Evolutionary conservation across 1,284 basidiomycete genomes (phyloP).

Genomic region (Pyrrhoderma noxium): DNA sequence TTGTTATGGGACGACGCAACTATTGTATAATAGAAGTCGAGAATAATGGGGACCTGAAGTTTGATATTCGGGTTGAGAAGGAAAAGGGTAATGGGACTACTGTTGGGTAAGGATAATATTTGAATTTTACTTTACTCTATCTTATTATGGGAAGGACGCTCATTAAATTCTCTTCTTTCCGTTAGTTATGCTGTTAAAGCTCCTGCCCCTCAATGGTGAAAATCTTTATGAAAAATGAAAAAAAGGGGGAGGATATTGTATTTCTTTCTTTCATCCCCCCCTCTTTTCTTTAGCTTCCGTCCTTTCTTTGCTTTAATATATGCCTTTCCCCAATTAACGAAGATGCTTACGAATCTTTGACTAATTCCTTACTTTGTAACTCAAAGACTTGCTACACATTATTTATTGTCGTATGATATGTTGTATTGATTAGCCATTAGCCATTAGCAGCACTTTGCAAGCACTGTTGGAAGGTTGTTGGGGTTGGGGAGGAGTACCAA

Average conservation of each 20-base stretch:
- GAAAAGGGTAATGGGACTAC: constrained; percentile 75
- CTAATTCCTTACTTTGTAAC: background rate
- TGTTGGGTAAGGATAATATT: constrained; percentile 42
- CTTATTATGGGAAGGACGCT: constrained; percentile 14
- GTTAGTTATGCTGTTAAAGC: constrained; percentile 24
- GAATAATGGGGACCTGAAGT: constrained; percentile 59
- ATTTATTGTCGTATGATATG: constrained; percentile 1
- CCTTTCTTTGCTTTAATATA: no score
- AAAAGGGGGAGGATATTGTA: no score
- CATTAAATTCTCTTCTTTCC: background rate
- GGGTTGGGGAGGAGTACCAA: no score
- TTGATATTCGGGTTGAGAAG: constrained; percentile 85
- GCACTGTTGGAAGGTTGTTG: no score
- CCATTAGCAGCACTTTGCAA: no score
- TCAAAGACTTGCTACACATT: background rate
- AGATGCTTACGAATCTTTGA: background rate
- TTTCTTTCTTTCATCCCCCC: no score
- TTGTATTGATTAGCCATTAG: background rate
- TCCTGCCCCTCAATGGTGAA: constrained; percentile 24
- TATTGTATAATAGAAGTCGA: constrained; percentile 79
- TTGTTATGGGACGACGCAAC: constrained; percentile 84
- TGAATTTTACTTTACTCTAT: background rate
- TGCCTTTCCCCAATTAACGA: no score
- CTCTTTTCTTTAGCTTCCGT: no score
- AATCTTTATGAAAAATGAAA: background rate